Evolutionary conservation across 1,284 basidiomycete species (phyloP), one percentile per base, ranked within the genome.

Genomic region (Puccinia coronata): DNA sequence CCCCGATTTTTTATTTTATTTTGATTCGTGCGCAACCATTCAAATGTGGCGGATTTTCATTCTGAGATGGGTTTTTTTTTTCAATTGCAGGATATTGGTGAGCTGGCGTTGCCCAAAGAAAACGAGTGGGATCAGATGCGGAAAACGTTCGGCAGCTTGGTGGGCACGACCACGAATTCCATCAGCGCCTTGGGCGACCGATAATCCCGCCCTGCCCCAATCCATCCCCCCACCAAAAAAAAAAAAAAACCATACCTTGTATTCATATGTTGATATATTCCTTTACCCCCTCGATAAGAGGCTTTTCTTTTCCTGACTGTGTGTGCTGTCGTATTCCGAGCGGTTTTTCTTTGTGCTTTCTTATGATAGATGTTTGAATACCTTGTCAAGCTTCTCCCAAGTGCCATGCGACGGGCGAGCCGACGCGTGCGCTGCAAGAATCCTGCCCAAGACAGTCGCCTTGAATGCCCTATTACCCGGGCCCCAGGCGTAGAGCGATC

Each of bases 81-180:
- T 69, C 5, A 34, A 25, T 28, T 57, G 20, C 1, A 79, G 77
- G 77, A 79, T 61, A 79, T 79, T 61, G 77, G 77, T 20, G 77
- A 79, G 25, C 41, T 79, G 23, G 77, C 77, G 5, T 71, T 79
- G n/a, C 77, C 77, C 20, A 79, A 79, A 71, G 77, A 79, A 79
- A 79, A 79, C 34, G 77, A 79, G 49, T 79, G 77, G 77, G 77
- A 79, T 71, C 77, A 79, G 61, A 79, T 79, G 77, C 36, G 77
- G 53, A 79, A 79, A 49, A 79, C 77, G 18, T 79, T 79, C 61
- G 53, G 63, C 3, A 79, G 61, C 51, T 71, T 79, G 34, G 23
- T 79, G n/a, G 67, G 77, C 1, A 79, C 63, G 14, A 47, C 39
- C 36, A 57, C 11, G 47, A 79, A 49, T 79, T 43, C 39, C 6